Conservation (phyloP, 2,329 filamentous ascomycete species). For the Zasmidium angulare region DNA sequence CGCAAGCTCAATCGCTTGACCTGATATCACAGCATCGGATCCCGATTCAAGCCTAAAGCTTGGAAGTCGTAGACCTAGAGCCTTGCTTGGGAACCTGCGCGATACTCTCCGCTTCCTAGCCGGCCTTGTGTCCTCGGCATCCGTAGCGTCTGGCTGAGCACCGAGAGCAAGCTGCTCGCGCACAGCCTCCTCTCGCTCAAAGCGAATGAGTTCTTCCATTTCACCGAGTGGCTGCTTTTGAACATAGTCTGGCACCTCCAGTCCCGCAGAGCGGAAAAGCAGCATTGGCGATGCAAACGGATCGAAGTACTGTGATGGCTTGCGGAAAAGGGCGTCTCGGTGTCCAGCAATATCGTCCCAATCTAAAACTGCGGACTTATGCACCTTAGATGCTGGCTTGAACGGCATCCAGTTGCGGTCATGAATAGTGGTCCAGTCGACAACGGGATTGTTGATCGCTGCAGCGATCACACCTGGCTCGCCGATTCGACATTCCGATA, state of each 20-base stretch:
- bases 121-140: neutral
- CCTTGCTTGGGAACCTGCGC: conserved; percentile 44
- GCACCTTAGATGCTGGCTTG: neutral
- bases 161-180: conserved; percentile 26
- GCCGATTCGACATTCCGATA: conserved; percentile 50
- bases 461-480: conserved; percentile 44
- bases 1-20: conserved; percentile 44
- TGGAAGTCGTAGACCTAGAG: conserved; percentile 42
- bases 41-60: conserved; percentile 43
- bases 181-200: conserved; percentile 32
- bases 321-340: conserved; percentile 42
- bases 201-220: conserved; percentile 28
- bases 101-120: conserved; percentile 30
- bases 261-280: conserved; percentile 50
- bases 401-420: conserved; percentile 26
- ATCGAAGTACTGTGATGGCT: conserved; percentile 47
- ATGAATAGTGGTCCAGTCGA: conserved; percentile 45
- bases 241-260: conserved; percentile 24
- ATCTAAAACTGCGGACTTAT: neutral
- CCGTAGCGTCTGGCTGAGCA: conserved; percentile 12
- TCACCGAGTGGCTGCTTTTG: conserved; percentile 31
- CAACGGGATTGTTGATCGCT: conserved; percentile 48
- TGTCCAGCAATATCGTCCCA: conserved; percentile 29
- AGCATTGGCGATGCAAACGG: conserved; percentile 52
- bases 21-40: conserved; percentile 37